phyloP scores from a whole-genome alignment of 129 eudicot genomes.

The Lactuca saligna region DNA sequence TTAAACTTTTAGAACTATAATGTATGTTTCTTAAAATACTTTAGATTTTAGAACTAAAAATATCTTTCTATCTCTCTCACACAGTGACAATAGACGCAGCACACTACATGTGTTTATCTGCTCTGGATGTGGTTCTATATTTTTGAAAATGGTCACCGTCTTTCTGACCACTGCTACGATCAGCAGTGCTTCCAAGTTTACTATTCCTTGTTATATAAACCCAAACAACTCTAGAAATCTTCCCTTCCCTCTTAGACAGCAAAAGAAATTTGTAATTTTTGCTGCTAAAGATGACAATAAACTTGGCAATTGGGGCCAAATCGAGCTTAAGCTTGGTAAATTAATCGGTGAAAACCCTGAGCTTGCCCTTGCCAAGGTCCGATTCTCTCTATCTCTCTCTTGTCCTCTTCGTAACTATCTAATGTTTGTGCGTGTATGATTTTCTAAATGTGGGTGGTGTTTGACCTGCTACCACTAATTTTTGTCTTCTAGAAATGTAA shows the following conservation, averaged over 20 bases:
- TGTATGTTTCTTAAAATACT: no score
- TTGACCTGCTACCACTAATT: conserved; percentile 9
- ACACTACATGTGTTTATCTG: conserved; percentile 13
- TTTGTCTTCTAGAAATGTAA: background rate
- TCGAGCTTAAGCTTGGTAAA: conserved; percentile 63
- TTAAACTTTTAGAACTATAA: no score
- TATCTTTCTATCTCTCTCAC: background rate
- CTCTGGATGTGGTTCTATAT: conserved; percentile 1
- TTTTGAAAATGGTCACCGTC: conserved; percentile 45
- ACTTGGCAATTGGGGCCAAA: conserved; percentile 51
- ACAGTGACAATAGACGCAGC: background rate
- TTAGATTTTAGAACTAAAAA: no score
- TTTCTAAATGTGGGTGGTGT: conserved; percentile 5
- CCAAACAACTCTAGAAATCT: conserved; percentile 22
- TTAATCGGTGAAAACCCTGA: conserved; percentile 73
- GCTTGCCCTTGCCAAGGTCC: conserved; percentile 71
- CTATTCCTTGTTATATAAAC: conserved; percentile 18
- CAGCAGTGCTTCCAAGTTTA: conserved; percentile 24
- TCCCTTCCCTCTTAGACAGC: conserved; percentile 31
- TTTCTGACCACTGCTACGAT: conserved; percentile 25
- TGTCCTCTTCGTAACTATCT: background rate
- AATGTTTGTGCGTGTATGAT: conserved; percentile 14
- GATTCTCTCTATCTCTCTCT: background rate
- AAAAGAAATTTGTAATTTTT: conserved; percentile 36
- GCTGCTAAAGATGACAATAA: conserved; percentile 51